phyloP scores from a whole-genome alignment of 2,329 filamentous ascomycete species.

The Phialophora verrucosa region DNA sequence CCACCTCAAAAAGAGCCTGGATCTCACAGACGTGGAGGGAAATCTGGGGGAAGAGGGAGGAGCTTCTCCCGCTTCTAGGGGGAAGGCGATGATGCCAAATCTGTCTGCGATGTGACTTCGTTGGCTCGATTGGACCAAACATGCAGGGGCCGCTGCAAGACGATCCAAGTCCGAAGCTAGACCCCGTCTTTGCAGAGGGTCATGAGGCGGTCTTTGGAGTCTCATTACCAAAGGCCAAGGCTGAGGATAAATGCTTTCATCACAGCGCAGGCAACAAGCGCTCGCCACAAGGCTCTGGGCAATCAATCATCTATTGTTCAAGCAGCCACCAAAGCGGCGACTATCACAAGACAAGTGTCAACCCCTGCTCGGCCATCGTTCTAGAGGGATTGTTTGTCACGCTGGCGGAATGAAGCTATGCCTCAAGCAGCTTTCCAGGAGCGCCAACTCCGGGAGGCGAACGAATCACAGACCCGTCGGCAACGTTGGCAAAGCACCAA shows the following conservation, averaged over 20 bases:
- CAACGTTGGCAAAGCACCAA: constrained; percentile 4
- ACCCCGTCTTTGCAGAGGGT: neutral
- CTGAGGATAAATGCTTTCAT: constrained; percentile 2
- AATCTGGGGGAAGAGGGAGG: constrained; percentile 12
- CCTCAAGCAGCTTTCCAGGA: constrained; percentile 1
- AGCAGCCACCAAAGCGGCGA: neutral
- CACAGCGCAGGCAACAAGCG: neutral
- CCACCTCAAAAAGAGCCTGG: neutral
- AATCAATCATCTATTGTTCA: neutral
- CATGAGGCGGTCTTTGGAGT: neutral
- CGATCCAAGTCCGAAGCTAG: neutral
- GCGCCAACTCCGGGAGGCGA: constrained; percentile 14
- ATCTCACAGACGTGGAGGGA: constrained; percentile 8
- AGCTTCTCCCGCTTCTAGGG: constrained; percentile 3
- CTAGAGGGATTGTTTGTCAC: constrained; percentile 8
- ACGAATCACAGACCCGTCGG: constrained; percentile 3
- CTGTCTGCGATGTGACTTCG: neutral
- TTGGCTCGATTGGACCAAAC: constrained; percentile 5
- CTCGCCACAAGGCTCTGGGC: constrained; percentile 5
- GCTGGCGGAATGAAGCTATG: constrained; percentile 12
- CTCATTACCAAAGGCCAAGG: constrained; percentile 4
- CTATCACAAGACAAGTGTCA: neutral
- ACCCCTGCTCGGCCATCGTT: neutral
- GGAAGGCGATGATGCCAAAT: neutral
- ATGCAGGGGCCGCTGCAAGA: constrained; percentile 12